phyloP scores from a whole-genome alignment of 2,329 filamentous ascomycete species.

The Cordyceps fumosorosea region DNA sequence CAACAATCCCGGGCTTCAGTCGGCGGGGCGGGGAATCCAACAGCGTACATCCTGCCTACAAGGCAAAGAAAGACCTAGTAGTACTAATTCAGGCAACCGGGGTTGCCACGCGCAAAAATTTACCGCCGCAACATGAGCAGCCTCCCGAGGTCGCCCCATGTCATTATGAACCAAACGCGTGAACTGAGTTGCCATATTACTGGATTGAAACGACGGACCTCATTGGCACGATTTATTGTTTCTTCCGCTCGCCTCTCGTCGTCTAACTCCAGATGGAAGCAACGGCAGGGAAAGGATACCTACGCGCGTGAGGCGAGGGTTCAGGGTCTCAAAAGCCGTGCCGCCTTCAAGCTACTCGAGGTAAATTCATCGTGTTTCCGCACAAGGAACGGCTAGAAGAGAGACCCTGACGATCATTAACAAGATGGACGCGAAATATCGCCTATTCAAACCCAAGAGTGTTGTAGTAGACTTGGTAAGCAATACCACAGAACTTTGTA shows the following conservation, averaged over 20 bases:
- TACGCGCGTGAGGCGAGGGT: slow-evolving; percentile 72
- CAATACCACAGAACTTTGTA: neutral
- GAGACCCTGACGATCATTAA: neutral
- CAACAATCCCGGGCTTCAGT: too few species aligned
- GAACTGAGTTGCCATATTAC: too few species aligned
- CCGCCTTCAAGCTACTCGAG: slow-evolving; percentile 88
- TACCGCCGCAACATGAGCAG: neutral
- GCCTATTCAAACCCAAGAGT: slow-evolving; percentile 70
- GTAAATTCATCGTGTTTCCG: slow-evolving; percentile 34
- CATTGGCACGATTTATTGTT: neutral
- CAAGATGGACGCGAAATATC: slow-evolving; percentile 76
- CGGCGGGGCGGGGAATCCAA: too few species aligned
- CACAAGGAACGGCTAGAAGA: neutral
- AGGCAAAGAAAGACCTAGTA: too few species aligned
- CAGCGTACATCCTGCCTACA: too few species aligned
- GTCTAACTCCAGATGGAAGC: slow-evolving; percentile 60
- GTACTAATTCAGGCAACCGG: neutral
- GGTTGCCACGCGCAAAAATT: neutral
- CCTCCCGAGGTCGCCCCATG: neutral
- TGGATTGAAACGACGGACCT: neutral
- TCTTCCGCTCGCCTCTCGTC: slow-evolving; percentile 1
- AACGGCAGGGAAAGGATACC: slow-evolving; percentile 65
- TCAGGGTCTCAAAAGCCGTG: slow-evolving; percentile 76
- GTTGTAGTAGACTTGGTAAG: slow-evolving; percentile 83
- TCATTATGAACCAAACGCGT: neutral